Evolutionary conservation across 495 filamentous ascomycete genomes (phyloP).

Genomic region (Trichoderma erinaceum): DNA sequence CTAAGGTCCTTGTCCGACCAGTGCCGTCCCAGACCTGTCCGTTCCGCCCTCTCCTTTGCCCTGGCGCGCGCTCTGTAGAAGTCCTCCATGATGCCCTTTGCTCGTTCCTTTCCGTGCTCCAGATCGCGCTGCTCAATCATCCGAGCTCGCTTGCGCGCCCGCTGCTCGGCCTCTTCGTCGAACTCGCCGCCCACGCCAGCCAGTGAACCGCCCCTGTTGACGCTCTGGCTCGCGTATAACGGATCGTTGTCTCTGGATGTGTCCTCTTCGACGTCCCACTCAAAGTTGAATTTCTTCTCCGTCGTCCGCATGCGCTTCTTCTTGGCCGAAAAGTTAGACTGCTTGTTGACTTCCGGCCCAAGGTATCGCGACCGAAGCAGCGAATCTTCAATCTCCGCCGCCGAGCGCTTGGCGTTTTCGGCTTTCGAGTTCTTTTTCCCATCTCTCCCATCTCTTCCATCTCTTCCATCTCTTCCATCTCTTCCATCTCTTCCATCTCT

Average conservation of each 20-base stretch:
- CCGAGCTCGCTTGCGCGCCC: conserved; percentile 67
- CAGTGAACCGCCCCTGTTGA: conserved; percentile 57
- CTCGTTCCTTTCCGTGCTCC: conserved; percentile 72
- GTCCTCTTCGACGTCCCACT: conserved; percentile 96
- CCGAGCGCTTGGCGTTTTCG: conserved; percentile 48
- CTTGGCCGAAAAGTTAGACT: conserved; percentile 85
- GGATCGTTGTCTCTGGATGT: conserved; percentile 87
- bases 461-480: conserved; percentile 26
- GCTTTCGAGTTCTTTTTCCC: conserved; percentile 25
- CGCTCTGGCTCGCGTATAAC: conserved; percentile 68
- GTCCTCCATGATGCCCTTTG: conserved; percentile 81
- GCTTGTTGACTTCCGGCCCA: conserved; percentile 76
- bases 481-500: conserved; percentile 36
- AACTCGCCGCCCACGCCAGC: conserved; percentile 78
- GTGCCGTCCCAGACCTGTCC: conserved; percentile 75
- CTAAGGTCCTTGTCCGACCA: conserved; percentile 96
- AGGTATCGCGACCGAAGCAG: conserved; percentile 82
- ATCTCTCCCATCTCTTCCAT: conserved; percentile 37
- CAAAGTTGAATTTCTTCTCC: conserved; percentile 98
- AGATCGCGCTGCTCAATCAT: conserved; percentile 72
- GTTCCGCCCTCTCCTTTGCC: conserved; percentile 60
- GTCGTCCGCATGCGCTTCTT: conserved; percentile 92
- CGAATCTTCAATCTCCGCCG: conserved; percentile 71
- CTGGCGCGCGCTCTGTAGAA: conserved; percentile 29
- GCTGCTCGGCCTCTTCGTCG: conserved; percentile 65